A percentile compares a stretch with the other conserved stretches of the same genome.
phyloP scores from a whole-genome alignment of 495 filamentous ascomycete genomes.

The Chaetomium tenue region DNA sequence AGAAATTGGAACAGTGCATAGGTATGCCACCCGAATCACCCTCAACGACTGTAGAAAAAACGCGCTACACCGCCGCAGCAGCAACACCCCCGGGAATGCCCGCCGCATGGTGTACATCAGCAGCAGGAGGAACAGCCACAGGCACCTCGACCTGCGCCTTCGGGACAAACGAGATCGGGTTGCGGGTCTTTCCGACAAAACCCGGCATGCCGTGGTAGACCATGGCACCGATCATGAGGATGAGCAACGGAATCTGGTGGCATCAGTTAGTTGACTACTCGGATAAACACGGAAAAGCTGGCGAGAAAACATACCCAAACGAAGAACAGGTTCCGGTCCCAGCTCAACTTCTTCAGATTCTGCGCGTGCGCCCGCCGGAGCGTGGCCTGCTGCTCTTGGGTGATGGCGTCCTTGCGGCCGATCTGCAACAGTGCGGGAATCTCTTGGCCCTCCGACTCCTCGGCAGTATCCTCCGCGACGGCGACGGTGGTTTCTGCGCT shows the following conservation, averaged over 20 bases:
- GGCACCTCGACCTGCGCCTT: conserved; percentile 6
- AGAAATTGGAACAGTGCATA: background rate
- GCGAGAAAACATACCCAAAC: conserved; percentile 64
- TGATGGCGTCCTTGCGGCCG: conserved; percentile 53
- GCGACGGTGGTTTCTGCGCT: conserved; percentile 6
- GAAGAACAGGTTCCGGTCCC: conserved; percentile 78
- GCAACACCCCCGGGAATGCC: background rate
- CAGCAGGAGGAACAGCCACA: background rate
- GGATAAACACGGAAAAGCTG: conserved; percentile 32
- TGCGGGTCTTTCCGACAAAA: conserved; percentile 2
- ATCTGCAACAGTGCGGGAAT: conserved; percentile 52
- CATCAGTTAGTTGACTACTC: conserved; percentile 28
- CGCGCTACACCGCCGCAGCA: background rate
- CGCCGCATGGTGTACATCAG: background rate
- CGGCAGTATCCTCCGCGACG: conserved; percentile 25
- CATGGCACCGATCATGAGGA: conserved; percentile 28
- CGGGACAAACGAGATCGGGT: background rate
- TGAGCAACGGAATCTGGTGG: conserved; percentile 41
- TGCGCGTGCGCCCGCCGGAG: conserved; percentile 67
- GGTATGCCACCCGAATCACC: background rate
- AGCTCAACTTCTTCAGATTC: conserved; percentile 70
- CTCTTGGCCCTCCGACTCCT: conserved; percentile 19
- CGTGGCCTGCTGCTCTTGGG: conserved; percentile 71
- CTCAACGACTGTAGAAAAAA: background rate
- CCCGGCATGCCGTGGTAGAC: conserved; percentile 28